phyloP scores from a whole-genome alignment of 768 basidiomycete genomes.

The Pulveroboletus sp. region DNA sequence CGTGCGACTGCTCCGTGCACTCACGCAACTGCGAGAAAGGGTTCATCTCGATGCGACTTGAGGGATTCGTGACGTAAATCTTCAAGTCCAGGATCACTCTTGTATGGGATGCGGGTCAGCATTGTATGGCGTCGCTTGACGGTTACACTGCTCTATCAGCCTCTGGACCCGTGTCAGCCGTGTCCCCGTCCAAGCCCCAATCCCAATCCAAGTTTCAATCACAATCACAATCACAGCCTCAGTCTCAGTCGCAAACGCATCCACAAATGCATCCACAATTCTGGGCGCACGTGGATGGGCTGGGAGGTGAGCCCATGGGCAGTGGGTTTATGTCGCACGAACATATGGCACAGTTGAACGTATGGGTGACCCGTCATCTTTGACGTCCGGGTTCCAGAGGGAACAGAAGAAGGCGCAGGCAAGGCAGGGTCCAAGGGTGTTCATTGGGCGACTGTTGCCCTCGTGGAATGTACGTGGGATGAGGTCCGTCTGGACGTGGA shows the following conservation, averaged over 20 bases:
- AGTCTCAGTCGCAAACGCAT: no score
- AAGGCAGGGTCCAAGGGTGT: slow-evolving; percentile 26
- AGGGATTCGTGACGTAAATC: slow-evolving; percentile 19
- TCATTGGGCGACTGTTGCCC: slow-evolving; percentile 21
- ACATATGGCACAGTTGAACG: slow-evolving; percentile 1
- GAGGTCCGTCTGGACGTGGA: slow-evolving; percentile 8
- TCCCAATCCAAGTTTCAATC: no score
- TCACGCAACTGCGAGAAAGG: slow-evolving; percentile 43
- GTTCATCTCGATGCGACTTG: slow-evolving; percentile 36
- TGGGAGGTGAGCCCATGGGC: slow-evolving; percentile 28
- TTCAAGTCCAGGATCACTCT: slow-evolving; percentile 23
- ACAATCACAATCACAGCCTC: no score
- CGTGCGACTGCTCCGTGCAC: slow-evolving; percentile 50
- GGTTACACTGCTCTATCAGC: no score
- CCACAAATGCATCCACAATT: slow-evolving; percentile 14
- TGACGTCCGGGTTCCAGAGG: neutral
- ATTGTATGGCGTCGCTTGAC: neutral
- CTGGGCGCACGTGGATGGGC: slow-evolving; percentile 34
- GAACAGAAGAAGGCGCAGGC: neutral
- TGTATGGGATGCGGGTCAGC: slow-evolving; percentile 14
- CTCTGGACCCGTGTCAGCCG: no score
- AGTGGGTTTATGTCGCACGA: slow-evolving; percentile 23
- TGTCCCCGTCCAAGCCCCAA: no score
- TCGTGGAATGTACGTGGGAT: slow-evolving; percentile 23
- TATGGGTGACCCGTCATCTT: neutral